Base-by-base conservation (phyloP, 345 rosid genomes). In the Aquilaria yunnanensis region DNA sequence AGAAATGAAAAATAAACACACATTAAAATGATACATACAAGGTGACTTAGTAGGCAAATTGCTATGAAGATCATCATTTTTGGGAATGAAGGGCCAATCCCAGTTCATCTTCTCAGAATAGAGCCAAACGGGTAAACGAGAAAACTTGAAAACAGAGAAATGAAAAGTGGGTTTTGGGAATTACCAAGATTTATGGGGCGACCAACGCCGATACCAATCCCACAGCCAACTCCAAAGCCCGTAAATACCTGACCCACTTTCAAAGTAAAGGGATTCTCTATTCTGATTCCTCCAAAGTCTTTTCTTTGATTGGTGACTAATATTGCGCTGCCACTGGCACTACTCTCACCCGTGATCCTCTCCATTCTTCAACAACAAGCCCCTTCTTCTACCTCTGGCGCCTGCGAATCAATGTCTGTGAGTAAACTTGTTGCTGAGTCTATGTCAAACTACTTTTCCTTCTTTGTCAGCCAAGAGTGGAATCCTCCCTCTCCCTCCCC, bases 151-250 rank as follows among this genome's bases (percentile, higher is more conserved):
- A 10, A 51, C 12, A 61, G 12, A 63, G 33, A 56, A 41, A 2
- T 12, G 59, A 50, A 12, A 41, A 41, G 34, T 34, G 51, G 12
- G 54, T 14, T 29, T n/a, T 13, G 37, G 34, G 37, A 51, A 33
- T 12, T 85, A 95, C 99, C 90, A 46, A 87, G 75, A 74, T 95
- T 83, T 54, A 87, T 66, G 46, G 96, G 97, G 2, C 82, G 72
- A 10, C 96, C 97, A 64, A 75, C 82, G 46, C 99, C 99, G 56
- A 94, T 88, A 62, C 96, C 99, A 72, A 87, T 69, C 41, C 97
- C 99, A 46, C 99, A 91, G 61, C 99, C 99, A 14, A 94, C 48
- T 66, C 99, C 99, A 66, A 94, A 88, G 60, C 97, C 97, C 0
- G 97, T 94, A 68, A 90, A 94, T 65, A 88, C 93, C 80, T 88